phyloP scores from a whole-genome alignment of 2,329 filamentous ascomycete species.

The Aspergillus ibericus region DNA sequence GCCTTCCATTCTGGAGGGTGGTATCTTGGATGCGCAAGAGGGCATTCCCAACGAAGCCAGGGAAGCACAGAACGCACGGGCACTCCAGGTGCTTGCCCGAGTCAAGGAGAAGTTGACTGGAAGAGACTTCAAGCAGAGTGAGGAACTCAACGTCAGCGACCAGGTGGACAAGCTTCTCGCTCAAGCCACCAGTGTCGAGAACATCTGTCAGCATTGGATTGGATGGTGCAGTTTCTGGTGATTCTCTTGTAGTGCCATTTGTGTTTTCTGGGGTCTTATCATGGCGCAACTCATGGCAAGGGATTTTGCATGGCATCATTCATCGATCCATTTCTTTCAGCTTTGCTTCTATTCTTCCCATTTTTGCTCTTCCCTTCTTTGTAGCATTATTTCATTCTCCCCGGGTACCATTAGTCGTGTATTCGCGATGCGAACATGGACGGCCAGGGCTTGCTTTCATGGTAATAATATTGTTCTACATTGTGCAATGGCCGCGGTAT shows the following conservation, averaged over 20 bases:
- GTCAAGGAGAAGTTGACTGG: constrained; percentile 96
- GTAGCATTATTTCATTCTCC: constrained; percentile 10
- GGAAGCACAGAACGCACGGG: constrained; percentile 90
- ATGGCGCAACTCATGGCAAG: constrained; percentile 29
- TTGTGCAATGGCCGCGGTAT: background rate
- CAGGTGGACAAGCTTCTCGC: constrained; percentile 95
- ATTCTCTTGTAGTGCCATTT: constrained; percentile 16
- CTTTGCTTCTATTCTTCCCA: constrained; percentile 11
- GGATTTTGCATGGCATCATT: constrained; percentile 25
- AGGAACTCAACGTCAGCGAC: constrained; percentile 79
- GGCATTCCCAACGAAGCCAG: constrained; percentile 46
- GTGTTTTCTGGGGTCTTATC: constrained; percentile 23
- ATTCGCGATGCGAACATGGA: background rate
- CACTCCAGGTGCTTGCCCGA: constrained; percentile 83
- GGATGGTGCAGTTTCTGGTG: constrained; percentile 99
- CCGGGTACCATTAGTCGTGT: background rate
- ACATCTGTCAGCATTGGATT: constrained; percentile 97
- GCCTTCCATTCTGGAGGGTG: constrained; percentile 66
- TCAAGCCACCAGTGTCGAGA: constrained; percentile 95
- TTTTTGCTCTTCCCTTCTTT: constrained; percentile 9
- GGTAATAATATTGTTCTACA: background rate
- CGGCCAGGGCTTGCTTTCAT: constrained; percentile 1
- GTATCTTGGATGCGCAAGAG: constrained; percentile 46
- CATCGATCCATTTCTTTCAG: constrained; percentile 11
- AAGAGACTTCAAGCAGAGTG: constrained; percentile 80